phyloP scores from a whole-genome alignment of 2,329 filamentous ascomycete genomes.

The Plectosphaerella cucumerina region DNA sequence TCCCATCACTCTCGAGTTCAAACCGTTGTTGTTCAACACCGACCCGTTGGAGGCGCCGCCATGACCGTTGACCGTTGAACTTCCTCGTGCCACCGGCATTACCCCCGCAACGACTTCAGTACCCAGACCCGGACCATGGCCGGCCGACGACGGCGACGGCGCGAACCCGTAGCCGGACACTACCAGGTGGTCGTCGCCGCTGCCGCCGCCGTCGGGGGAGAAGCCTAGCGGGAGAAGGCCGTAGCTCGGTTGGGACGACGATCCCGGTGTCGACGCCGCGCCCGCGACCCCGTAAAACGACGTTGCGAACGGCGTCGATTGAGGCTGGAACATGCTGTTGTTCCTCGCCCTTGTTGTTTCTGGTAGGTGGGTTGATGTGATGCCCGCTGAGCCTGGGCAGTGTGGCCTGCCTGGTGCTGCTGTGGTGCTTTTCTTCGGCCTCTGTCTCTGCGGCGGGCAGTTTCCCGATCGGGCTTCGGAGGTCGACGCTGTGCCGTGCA shows the following conservation, averaged over 20 bases:
- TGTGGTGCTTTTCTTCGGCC: background rate
- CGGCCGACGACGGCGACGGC: background rate
- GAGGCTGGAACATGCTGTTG: slow-evolving; percentile 52
- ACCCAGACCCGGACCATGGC: too few relatives aligned
- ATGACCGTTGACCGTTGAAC: too few relatives aligned
- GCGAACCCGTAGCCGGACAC: background rate
- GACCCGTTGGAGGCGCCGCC: too few relatives aligned
- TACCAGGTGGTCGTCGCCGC: background rate
- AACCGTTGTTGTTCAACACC: too few relatives aligned
- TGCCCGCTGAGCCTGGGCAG: too few relatives aligned
- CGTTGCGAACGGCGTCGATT: slow-evolving; percentile 43
- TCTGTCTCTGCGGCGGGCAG: background rate
- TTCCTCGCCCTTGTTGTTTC: too few relatives aligned
- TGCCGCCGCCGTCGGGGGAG: background rate
- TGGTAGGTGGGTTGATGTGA: background rate
- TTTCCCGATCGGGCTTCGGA: background rate
- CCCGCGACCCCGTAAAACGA: slow-evolving; percentile 26
- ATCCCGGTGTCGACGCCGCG: background rate
- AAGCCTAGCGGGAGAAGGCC: background rate
- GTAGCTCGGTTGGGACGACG: slow-evolving; percentile 3
- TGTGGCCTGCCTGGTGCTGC: background rate
- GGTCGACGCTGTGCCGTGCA: too few relatives aligned
- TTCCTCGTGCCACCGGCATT: too few relatives aligned
- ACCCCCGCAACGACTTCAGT: too few relatives aligned
- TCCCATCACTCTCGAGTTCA: too few relatives aligned